phyloP scores from a whole-genome alignment of 495 filamentous ascomycete species.

The Niebla homalea region DNA sequence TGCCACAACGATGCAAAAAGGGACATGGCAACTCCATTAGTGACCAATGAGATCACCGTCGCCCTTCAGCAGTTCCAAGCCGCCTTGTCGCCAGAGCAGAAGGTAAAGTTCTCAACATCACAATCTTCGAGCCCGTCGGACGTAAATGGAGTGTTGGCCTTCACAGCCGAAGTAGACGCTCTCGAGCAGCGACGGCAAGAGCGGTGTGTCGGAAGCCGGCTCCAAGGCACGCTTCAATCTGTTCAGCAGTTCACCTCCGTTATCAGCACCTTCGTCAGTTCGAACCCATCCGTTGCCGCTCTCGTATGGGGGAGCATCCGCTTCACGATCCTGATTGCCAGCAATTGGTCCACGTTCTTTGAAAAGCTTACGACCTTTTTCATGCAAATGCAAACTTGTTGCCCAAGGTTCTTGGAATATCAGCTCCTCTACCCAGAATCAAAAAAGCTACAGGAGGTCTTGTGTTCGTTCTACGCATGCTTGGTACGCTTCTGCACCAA shows the following conservation, averaged over 20 bases:
- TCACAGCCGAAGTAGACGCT: conserved; percentile 13
- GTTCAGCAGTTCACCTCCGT: conserved; percentile 11
- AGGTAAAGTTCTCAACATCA: neutral
- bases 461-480: conserved; percentile 26
- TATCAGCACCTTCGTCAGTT: conserved; percentile 10
- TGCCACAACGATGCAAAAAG: neutral
- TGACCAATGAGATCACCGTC: neutral
- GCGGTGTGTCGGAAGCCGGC: conserved; percentile 12
- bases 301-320: conserved; percentile 18
- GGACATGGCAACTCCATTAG: neutral
- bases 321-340: conserved; percentile 17
- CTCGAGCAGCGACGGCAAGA: conserved; percentile 1
- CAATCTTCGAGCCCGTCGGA: neutral
- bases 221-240: conserved; percentile 11
- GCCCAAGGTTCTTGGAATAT: conserved; percentile 24
- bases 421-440: conserved; percentile 21
- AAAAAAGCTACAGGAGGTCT: conserved; percentile 17
- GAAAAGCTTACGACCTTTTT: conserved; percentile 24
- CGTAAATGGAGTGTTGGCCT: conserved; percentile 10
- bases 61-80: conserved; percentile 9
- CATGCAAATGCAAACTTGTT: conserved; percentile 18
- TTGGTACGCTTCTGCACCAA: conserved; percentile 22
- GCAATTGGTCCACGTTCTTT: conserved; percentile 24
- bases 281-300: conserved; percentile 11
- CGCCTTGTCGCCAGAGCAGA: conserved; percentile 3